These are phyloP conservation scores for Venturia carpophila DNA, from an alignment of 2,329 filamentous ascomycete genomes.

Conservation along the genomic window DNA sequence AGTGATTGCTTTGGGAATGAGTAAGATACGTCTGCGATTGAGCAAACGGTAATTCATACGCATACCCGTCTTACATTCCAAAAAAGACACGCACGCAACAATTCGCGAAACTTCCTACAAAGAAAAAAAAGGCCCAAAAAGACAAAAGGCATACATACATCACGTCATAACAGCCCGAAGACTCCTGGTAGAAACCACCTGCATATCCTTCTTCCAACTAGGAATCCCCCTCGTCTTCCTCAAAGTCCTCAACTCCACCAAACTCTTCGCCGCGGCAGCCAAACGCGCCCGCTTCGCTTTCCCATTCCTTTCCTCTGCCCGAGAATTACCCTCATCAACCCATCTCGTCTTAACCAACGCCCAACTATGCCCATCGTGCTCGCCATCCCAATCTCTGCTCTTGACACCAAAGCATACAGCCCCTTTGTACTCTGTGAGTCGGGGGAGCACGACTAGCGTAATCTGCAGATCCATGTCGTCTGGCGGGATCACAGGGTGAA, in stretches of 20 bases:
- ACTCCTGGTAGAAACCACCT: no score
- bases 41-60: no score
- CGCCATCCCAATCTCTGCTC: slow-evolving; percentile 68
- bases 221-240: no score
- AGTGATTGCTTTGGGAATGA: no score
- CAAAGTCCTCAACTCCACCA: background rate
- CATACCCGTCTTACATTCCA: no score
- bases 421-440: slow-evolving; percentile 66
- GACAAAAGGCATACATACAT: no score
- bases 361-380: slow-evolving; percentile 83
- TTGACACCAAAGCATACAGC: slow-evolving; percentile 72
- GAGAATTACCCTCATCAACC: slow-evolving; percentile 63
- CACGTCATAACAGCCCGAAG: no score
- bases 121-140: no score
- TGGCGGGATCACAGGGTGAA: slow-evolving; percentile 55
- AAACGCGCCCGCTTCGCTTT: slow-evolving; percentile 44
- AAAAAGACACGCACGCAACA: no score
- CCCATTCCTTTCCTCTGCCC: slow-evolving; percentile 38
- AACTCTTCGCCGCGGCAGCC: slow-evolving; percentile 23
- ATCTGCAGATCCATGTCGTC: slow-evolving; percentile 74
- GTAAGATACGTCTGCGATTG: no score
- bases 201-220: no score
- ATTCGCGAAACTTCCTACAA: no score
- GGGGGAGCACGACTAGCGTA: slow-evolving; percentile 74
- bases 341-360: slow-evolving; percentile 75